A percentile compares a stretch with the other conserved stretches of the same genome.
Conservation (phyloP, 495 filamentous ascomycete species). For the Ascobolus immersus region DNA sequence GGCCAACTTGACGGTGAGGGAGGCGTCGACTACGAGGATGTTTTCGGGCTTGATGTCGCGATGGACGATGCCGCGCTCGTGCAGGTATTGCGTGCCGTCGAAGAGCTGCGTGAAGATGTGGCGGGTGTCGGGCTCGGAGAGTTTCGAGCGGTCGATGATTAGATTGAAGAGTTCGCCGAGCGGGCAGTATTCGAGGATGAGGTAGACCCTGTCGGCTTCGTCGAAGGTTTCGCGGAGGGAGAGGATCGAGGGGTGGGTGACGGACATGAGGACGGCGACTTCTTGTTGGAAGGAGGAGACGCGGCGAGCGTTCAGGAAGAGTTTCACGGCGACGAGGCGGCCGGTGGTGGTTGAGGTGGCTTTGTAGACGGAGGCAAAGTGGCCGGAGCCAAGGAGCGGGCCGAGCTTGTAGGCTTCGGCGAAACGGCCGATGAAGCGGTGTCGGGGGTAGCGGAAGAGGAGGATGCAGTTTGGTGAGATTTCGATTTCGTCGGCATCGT, state of each 20-base stretch:
- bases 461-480: slow-evolving; percentile 62
- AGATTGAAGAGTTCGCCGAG: slow-evolving; percentile 90
- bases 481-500: slow-evolving; percentile 71
- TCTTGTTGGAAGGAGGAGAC: slow-evolving; percentile 76
- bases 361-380: slow-evolving; percentile 85
- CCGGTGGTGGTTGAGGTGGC: slow-evolving; percentile 71
- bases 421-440: slow-evolving; percentile 50
- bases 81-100: slow-evolving; percentile 85
- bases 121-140: slow-evolving; percentile 58
- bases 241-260: slow-evolving; percentile 84
- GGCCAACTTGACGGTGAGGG: slow-evolving; percentile 69
- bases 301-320: slow-evolving; percentile 64
- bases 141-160: slow-evolving; percentile 67
- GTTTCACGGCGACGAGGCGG: slow-evolving; percentile 70
- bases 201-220: slow-evolving; percentile 69
- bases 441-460: slow-evolving; percentile 68
- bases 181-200: slow-evolving; percentile 72
- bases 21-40: slow-evolving; percentile 64
- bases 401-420: slow-evolving; percentile 60
- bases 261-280: slow-evolving; percentile 83
- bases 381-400: slow-evolving; percentile 78
- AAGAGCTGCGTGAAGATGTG: slow-evolving; percentile 82
- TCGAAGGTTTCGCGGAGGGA: slow-evolving; percentile 91
- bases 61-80: slow-evolving; percentile 92
- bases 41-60: slow-evolving; percentile 98